These are phyloP conservation scores for Starmerella bombicola DNA, from an alignment of 805 yeast genomes.

Conservation along the genomic window DNA sequence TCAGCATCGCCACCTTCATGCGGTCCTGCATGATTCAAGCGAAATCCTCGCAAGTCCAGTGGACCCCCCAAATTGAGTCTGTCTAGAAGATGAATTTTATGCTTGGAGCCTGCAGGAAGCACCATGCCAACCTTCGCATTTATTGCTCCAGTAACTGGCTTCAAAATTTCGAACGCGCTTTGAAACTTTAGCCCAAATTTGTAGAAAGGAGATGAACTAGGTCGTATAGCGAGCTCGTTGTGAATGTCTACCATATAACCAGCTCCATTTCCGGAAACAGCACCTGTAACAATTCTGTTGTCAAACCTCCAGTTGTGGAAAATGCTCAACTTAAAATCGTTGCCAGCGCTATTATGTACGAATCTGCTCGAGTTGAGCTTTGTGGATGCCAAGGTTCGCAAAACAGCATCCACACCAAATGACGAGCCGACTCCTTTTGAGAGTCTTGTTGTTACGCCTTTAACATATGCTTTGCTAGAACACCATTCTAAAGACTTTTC, in stretches of 20 bases:
- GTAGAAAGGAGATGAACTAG: conserved; percentile 29
- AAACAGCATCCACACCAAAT: conserved; percentile 48
- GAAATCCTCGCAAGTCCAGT: conserved; percentile 57
- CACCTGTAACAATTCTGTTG: conserved; percentile 30
- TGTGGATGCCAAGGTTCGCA: conserved; percentile 43
- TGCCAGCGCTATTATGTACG: conserved; percentile 47
- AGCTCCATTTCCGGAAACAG: conserved; percentile 33
- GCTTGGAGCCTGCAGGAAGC: conserved; percentile 15
- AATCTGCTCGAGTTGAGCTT: conserved; percentile 39
- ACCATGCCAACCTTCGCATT: conserved; percentile 20
- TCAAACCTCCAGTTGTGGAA: conserved; percentile 36
- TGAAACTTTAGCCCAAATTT: conserved; percentile 29
- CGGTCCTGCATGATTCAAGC: conserved; percentile 54
- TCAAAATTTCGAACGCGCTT: conserved; percentile 25
- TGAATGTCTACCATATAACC: conserved; percentile 36
- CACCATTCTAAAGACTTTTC: conserved; percentile 42
- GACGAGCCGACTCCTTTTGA: conserved; percentile 30
- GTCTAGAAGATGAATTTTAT: conserved; percentile 51
- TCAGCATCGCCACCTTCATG: conserved; percentile 41
- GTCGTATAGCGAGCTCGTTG: conserved; percentile 36
- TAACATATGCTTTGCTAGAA: conserved; percentile 40
- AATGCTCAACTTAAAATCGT: conserved; percentile 46
- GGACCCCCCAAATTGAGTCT: conserved; percentile 76
- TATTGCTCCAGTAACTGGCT: conserved; percentile 10
- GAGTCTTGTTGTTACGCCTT: conserved; percentile 35